Base-by-base conservation (phyloP, 2,329 filamentous ascomycete genomes). In the Neonectria sp. region DNA sequence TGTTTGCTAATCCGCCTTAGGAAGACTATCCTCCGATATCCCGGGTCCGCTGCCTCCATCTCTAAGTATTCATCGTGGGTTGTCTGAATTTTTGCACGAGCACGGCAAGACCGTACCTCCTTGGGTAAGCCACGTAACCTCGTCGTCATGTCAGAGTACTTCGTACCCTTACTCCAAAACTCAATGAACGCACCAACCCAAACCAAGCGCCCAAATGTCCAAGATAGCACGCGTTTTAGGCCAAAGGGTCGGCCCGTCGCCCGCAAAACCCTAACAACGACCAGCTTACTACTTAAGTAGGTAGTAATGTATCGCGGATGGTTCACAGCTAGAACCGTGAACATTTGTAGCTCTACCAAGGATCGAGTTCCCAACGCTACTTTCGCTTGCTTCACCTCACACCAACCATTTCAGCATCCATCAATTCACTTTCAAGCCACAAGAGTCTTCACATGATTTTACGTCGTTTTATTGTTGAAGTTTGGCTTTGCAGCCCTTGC, bases 391-490 rank as follows among this genome's bases (percentile, higher is more conserved):
- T 25, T 35, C 25, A 21, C 29, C 4, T 45, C 17, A 24, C n/a
- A n/a, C 17, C n/a, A n/a, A 6, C n/a, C 27, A 33, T n/a, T 25
- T 29, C 24, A 53, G 31, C 11, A 43, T 37, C 13, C 48, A 21
- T 29, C 46, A 21, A n/a, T 24, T 48, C 40, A 55, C 7, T 11
- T 33, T 57, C 29, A 6, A 13, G n/a, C 11, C 24, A 24, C 17
- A 46, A 24, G n/a, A 25, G 48, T 33, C 21, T 35, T 27, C 45
- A 37, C 25, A 56, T 73, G 52, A 60, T 68, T 73, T 67, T 55
- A 64, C 57, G 58, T 73, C 21, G 63, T 71, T 75, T 71, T 61
- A 70, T 75, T 74, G 60, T 75, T 74, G 55, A 60, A 64, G 59
- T 52, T 67, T 43, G 67, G 69, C 69, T 71, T 73, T 59, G 63